A percentile compares a stretch with the other conserved stretches of the same genome.
Evolutionary conservation across 768 basidiomycete species (phyloP).

Genomic region (Lactarius pseudohatsudake): DNA sequence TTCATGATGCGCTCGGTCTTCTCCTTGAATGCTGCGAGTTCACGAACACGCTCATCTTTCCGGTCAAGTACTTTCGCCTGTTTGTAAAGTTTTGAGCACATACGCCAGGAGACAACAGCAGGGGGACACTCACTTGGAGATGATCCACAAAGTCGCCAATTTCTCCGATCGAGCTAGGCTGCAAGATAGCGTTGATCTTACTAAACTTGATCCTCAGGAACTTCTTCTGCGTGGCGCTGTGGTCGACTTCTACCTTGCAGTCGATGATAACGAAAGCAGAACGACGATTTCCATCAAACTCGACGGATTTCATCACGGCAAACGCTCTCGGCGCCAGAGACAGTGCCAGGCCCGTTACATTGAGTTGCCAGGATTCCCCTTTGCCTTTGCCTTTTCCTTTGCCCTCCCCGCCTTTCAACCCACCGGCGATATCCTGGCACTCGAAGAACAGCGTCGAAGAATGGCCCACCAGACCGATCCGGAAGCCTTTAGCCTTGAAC

Average conservation of each 20-base stretch:
- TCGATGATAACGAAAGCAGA: constrained; percentile 88
- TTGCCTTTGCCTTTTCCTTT: constrained; percentile 33
- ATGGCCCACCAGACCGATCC: constrained; percentile 71
- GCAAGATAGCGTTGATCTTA: constrained; percentile 91
- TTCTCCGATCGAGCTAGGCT: constrained; percentile 88
- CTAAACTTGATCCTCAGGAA: constrained; percentile 56
- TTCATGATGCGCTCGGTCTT: constrained; percentile 72
- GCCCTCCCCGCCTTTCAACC: constrained; percentile 47
- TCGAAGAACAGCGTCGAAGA: constrained; percentile 74
- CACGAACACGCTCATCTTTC: constrained; percentile 70
- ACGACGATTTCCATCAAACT: constrained; percentile 58
- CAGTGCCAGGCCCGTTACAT: constrained; percentile 73
- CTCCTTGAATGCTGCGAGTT: constrained; percentile 81
- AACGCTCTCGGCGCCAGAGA: constrained; percentile 69
- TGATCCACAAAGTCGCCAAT: constrained; percentile 87
- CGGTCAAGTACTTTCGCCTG: constrained; percentile 75
- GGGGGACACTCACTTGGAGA: constrained; percentile 55
- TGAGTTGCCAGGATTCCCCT: constrained; percentile 57
- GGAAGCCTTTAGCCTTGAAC: constrained; percentile 75
- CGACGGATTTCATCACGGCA: constrained; percentile 37
- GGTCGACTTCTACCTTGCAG: constrained; percentile 43
- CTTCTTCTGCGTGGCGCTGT: constrained; percentile 26
- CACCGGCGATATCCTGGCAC: constrained; percentile 71
- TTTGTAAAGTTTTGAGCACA: constrained; percentile 29
- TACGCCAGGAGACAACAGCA: constrained; percentile 6